A percentile compares a stretch with the other conserved stretches of the same genome.
Evolutionary conservation across 2,329 filamentous ascomycete genomes (phyloP).

Genomic region (Dactylellina haptotyla): DNA sequence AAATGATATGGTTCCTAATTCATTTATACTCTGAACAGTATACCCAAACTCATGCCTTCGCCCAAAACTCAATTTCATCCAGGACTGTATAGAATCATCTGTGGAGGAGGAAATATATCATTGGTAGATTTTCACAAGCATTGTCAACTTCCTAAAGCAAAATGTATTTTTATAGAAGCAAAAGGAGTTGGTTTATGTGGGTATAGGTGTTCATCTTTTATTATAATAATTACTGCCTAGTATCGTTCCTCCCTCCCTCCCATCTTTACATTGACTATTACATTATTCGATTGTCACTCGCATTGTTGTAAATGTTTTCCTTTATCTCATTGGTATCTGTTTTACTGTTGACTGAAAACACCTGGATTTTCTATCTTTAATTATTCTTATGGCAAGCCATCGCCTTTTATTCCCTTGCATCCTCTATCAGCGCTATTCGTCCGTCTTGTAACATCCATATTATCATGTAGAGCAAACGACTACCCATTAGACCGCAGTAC

Average conservation of each 20-base stretch:
- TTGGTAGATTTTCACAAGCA: slow-evolving; percentile 35
- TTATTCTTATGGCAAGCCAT: too few species aligned
- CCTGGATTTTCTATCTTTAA: too few species aligned
- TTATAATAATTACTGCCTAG: neutral
- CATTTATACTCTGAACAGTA: slow-evolving; percentile 37
- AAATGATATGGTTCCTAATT: slow-evolving; percentile 44
- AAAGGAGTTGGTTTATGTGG: slow-evolving; percentile 53
- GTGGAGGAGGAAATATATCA: slow-evolving; percentile 28
- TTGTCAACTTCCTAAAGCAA: slow-evolving; percentile 41
- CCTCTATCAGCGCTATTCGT: neutral
- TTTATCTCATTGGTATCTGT: too few species aligned
- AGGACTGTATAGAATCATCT: slow-evolving; percentile 25
- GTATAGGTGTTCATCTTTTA: slow-evolving; percentile 48
- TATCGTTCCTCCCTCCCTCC: neutral
- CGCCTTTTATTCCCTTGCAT: neutral
- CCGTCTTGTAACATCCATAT: neutral
- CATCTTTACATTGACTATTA: slow-evolving; percentile 3
- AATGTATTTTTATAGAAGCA: slow-evolving; percentile 54
- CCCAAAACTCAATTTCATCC: slow-evolving; percentile 1
- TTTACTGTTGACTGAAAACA: too few species aligned
- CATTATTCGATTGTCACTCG: too few species aligned
- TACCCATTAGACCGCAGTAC: slow-evolving; percentile 53
- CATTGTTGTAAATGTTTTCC: too few species aligned
- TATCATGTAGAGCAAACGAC: slow-evolving; percentile 47
- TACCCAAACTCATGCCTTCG: neutral